Base-by-base conservation (phyloP, 805 yeast genomes). In the Lipomyces sp. region DNA sequence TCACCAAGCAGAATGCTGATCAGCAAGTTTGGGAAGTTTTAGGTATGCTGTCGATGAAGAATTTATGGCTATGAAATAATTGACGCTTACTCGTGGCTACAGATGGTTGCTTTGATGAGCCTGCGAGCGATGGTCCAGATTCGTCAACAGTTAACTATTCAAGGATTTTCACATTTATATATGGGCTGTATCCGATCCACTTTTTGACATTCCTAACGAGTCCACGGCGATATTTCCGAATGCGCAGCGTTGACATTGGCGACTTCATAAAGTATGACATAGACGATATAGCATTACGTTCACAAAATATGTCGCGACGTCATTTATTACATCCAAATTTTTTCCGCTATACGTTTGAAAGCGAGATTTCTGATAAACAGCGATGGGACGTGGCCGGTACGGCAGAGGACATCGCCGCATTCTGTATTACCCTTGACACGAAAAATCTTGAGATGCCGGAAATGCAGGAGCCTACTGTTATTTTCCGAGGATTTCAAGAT, bases 181-280 rank as follows among this genome's bases (percentile, higher is more conserved):
- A 87, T 69, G 90, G 88, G 0, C 73, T 87, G 11, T 87, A 81
- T 66, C 90, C 90, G 0, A 73, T 80, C 30, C 84, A 84, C 67
- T 75, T 86, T 4, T 71, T 81, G 32, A 69, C 73, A 5, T 86
- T 84, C 71, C 69, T 81, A 24, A 77, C 79, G 29, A 74, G 76
- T 54, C 86, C 90, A 4, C 65, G 73, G 2, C 73, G 73, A 50
- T 85, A 79, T 69, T 69, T 77, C 48, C 60, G 70, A 6, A 51
- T 64, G 61, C 66, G 73, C 60, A 57, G 62, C 24, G 69, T 69
- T 18, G 51, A 61, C 10, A 53, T 64, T 18, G 37, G 57, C 24
- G 59, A 57, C 37, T 53, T 48, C 34, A 55, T 72, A 11, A 58
- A 53, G 33, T 66, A 60, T 78, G 74, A 80, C 66, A 70, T 81